Evolutionary conservation across 345 rosid genomes (phyloP).

Genomic region (Psidium guajava): DNA sequence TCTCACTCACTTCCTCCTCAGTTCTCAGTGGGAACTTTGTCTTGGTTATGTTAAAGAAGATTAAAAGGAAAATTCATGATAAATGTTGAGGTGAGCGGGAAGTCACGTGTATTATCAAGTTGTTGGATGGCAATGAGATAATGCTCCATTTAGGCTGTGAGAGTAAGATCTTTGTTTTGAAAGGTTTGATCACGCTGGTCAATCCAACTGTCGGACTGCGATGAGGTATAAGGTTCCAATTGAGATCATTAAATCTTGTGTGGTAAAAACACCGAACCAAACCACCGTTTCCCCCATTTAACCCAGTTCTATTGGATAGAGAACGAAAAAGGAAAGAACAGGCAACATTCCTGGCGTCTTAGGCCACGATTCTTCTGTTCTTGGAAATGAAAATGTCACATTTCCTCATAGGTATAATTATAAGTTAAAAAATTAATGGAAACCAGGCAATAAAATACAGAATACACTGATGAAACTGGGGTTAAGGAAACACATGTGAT

Average conservation of each 20-base stretch:
- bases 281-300: neutral
- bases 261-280: neutral
- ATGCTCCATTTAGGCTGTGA: neutral
- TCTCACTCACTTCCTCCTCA: neutral
- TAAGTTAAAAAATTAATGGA: neutral
- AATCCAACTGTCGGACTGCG: neutral
- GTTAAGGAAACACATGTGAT: neutral
- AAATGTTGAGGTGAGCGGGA: neutral
- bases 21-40: neutral
- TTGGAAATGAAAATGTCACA: neutral
- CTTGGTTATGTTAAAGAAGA: neutral
- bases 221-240: neutral
- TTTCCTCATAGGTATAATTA: neutral
- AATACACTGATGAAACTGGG: neutral
- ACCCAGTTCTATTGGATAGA: neutral
- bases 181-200: neutral
- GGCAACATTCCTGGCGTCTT: neutral
- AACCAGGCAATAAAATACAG: neutral
- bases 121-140: neutral
- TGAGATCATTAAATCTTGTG: neutral
- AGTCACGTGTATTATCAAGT: neutral
- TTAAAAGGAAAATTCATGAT: neutral
- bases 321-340: neutral
- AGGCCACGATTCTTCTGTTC: neutral
- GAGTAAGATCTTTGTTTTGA: neutral